phyloP scores from a whole-genome alignment of 2,329 filamentous ascomycete species.

The Akanthomyces lecanii region DNA sequence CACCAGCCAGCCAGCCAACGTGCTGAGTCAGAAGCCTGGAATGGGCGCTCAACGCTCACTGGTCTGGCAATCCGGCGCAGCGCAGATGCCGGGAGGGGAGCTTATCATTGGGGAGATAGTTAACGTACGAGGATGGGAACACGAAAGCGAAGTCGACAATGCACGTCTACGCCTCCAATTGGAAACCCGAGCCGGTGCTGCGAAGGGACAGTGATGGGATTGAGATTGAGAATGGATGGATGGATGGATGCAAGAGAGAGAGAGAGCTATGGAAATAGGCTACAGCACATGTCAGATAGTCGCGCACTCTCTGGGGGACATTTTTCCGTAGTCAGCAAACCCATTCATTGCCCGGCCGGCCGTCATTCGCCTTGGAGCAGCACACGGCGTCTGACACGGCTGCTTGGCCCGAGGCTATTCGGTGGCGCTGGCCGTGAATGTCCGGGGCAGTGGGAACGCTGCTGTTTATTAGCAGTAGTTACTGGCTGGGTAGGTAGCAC shows the following conservation, averaged over 20 bases:
- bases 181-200: neutral
- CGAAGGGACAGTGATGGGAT: neutral
- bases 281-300: slow-evolving; percentile 12
- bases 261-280: neutral
- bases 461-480: neutral
- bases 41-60: neutral
- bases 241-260: neutral
- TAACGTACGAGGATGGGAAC: neutral
- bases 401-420: slow-evolving; percentile 14
- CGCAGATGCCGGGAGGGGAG: neutral
- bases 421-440: slow-evolving; percentile 11
- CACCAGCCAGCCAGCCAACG: neutral
- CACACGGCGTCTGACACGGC: neutral
- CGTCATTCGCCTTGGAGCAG: neutral
- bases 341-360: too few relatives aligned
- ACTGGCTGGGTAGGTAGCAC: too few relatives aligned
- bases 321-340: neutral
- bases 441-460: slow-evolving; percentile 2
- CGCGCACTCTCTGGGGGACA: neutral
- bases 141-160: neutral
- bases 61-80: neutral
- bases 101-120: neutral
- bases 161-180: neutral
- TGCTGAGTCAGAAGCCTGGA: slow-evolving; percentile 3
- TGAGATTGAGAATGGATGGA: neutral